phyloP scores from a whole-genome alignment of 2,329 filamentous ascomycete species.

The Paraphoma chrysanthemicola region DNA sequence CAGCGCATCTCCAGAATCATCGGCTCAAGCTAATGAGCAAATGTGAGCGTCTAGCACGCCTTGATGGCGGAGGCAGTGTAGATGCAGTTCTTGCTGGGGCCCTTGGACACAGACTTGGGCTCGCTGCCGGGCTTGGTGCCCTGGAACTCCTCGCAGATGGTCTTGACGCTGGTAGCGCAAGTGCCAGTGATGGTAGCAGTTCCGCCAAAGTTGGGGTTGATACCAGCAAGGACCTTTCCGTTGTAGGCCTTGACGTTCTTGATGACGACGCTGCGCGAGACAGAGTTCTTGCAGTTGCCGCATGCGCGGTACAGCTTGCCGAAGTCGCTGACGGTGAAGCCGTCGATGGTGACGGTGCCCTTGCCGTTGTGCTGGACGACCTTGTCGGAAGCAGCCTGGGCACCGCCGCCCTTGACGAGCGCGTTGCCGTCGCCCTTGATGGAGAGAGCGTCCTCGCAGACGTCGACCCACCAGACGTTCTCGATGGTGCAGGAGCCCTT shows the following conservation, averaged over 20 bases:
- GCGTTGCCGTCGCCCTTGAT: slow-evolving; percentile 47
- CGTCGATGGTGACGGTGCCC: slow-evolving; percentile 48
- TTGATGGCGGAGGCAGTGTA: slow-evolving; percentile 41
- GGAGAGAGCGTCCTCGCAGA: slow-evolving; percentile 51
- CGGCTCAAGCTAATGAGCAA: not conserved
- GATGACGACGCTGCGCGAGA: slow-evolving; percentile 54
- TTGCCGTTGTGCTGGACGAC: slow-evolving; percentile 53
- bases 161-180: slow-evolving; percentile 38
- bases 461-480: slow-evolving; percentile 55
- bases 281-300: slow-evolving; percentile 57
- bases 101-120: slow-evolving; percentile 37
- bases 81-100: slow-evolving; percentile 37
- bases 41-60: slow-evolving; percentile 32
- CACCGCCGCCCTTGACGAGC: slow-evolving; percentile 51
- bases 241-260: slow-evolving; percentile 53
- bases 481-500: slow-evolving; percentile 56
- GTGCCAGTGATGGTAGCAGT: slow-evolving; percentile 53
- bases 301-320: slow-evolving; percentile 57
- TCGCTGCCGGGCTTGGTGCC: slow-evolving; percentile 38
- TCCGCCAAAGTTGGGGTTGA: slow-evolving; percentile 62
- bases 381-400: slow-evolving; percentile 49
- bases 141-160: slow-evolving; percentile 45
- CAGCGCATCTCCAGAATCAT: not conserved
- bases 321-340: slow-evolving; percentile 45
- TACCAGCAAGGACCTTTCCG: slow-evolving; percentile 55